These are phyloP conservation scores for Saturnispora halmiae DNA, from an alignment of 805 yeast species.

Conservation along the genomic window DNA sequence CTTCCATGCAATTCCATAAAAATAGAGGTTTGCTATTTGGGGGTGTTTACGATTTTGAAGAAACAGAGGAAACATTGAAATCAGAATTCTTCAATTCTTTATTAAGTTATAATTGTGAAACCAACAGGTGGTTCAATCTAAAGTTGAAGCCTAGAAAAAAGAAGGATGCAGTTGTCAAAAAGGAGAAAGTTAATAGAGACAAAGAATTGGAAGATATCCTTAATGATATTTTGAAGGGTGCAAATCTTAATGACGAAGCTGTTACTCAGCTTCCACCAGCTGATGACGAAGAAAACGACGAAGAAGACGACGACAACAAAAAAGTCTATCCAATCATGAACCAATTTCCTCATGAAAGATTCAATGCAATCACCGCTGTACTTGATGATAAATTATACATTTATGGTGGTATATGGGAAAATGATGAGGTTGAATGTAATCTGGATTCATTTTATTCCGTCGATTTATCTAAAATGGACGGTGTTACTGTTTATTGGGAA, in stretches of 20 bases:
- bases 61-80: constrained; percentile 85
- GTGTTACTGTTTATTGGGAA: constrained; percentile 86
- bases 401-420: constrained; percentile 86
- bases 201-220: constrained; percentile 76
- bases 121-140: constrained; percentile 81
- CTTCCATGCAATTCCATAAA: constrained; percentile 79
- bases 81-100: constrained; percentile 77
- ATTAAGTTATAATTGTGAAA: constrained; percentile 73
- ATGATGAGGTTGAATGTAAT: constrained; percentile 75
- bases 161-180: constrained; percentile 31
- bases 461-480: constrained; percentile 80
- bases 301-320: constrained; percentile 29
- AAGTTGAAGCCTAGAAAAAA: constrained; percentile 54
- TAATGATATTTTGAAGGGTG: constrained; percentile 63
- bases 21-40: constrained; percentile 92
- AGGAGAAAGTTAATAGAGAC: constrained; percentile 51
- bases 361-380: constrained; percentile 78
- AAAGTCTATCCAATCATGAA: constrained; percentile 44
- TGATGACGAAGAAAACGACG: constrained; percentile 26
- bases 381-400: constrained; percentile 76
- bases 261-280: constrained; percentile 22
- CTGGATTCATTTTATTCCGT: constrained; percentile 81
- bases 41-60: constrained; percentile 91
- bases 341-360: constrained; percentile 78
- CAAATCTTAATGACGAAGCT: constrained; percentile 51